Percentiles rank a stretch among this genome's conserved stretches.
These are phyloP conservation scores for Neurospora sp. DNA, from an alignment of 495 filamentous ascomycete genomes.

Conservation along the genomic window DNA sequence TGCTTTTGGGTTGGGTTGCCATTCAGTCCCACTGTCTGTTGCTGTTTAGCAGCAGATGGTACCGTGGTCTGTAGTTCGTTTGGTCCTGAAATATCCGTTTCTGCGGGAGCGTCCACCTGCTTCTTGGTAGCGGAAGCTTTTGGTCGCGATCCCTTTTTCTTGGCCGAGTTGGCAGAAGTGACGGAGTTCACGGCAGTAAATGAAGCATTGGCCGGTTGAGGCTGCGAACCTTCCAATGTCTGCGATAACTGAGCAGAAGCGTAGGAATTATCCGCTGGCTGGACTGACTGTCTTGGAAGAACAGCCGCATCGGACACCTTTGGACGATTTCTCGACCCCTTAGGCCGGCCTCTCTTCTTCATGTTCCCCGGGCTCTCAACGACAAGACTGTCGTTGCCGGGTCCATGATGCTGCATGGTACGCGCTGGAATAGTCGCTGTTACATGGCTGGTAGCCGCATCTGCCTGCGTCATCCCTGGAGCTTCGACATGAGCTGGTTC, in stretches of 20 bases:
- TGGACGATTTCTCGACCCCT: conserved; percentile 40
- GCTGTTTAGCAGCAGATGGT: neutral
- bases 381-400: neutral
- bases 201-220: conserved; percentile 6
- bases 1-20: neutral
- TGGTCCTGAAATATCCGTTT: neutral
- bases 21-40: neutral
- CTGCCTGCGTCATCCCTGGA: neutral
- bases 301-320: conserved; percentile 16
- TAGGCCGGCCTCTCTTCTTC: conserved; percentile 29
- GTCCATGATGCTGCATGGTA: neutral
- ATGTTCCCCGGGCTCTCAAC: conserved; percentile 15
- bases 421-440: neutral
- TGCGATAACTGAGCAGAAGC: conserved; percentile 3
- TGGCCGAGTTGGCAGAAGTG: neutral
- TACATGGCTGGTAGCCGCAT: neutral
- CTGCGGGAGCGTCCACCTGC: neutral
- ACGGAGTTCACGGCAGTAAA: conserved; percentile 19
- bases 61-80: neutral
- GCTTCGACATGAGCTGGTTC: neutral
- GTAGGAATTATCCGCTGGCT: conserved; percentile 1
- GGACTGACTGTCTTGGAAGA: conserved; percentile 3
- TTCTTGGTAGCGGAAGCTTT: conserved; percentile 3
- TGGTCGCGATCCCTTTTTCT: conserved; percentile 3
- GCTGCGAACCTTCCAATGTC: neutral